Evolutionary conservation across 768 basidiomycete species (phyloP).

Genomic region (Boletales sp.): DNA sequence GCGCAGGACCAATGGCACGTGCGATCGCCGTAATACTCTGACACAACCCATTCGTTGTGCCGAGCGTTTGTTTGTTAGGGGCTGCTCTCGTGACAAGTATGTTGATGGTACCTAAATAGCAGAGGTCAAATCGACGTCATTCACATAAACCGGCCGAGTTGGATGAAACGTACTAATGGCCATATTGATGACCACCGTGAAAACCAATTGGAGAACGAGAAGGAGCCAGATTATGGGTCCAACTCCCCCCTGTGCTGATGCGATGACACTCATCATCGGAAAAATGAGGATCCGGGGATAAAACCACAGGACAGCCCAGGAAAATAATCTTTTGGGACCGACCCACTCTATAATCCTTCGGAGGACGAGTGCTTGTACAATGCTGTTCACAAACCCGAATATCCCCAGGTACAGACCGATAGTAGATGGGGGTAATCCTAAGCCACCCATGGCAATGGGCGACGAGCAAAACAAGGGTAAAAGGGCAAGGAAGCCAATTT

Average conservation of each 20-base stretch:
- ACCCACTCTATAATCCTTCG: slow-evolving; percentile 37
- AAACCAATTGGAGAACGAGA: slow-evolving; percentile 26
- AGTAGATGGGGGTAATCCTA: slow-evolving; percentile 36
- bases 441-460: slow-evolving; percentile 41
- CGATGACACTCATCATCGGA: slow-evolving; percentile 42
- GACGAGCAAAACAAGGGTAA: slow-evolving; percentile 45
- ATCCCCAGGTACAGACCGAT: slow-evolving; percentile 39
- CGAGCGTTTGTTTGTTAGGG: slow-evolving; percentile 50
- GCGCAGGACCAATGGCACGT: slow-evolving; percentile 47
- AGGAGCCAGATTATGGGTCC: slow-evolving; percentile 36
- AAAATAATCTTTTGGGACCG: slow-evolving; percentile 43
- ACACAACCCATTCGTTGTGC: slow-evolving; percentile 54
- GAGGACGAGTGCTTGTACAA: slow-evolving; percentile 40
- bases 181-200: slow-evolving; percentile 36
- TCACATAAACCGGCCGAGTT: not conserved
- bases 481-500: slow-evolving; percentile 37
- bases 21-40: slow-evolving; percentile 45
- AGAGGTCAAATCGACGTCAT: slow-evolving; percentile 1
- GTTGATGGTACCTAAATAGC: slow-evolving; percentile 40
- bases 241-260: slow-evolving; percentile 28
- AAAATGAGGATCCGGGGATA: slow-evolving; percentile 40
- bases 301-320: slow-evolving; percentile 34
- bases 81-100: slow-evolving; percentile 52
- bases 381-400: slow-evolving; percentile 36
- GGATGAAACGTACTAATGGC: slow-evolving; percentile 35